Base-by-base conservation (phyloP, 2,329 filamentous ascomycete species). In the Allantophomopsis lycopodina region DNA sequence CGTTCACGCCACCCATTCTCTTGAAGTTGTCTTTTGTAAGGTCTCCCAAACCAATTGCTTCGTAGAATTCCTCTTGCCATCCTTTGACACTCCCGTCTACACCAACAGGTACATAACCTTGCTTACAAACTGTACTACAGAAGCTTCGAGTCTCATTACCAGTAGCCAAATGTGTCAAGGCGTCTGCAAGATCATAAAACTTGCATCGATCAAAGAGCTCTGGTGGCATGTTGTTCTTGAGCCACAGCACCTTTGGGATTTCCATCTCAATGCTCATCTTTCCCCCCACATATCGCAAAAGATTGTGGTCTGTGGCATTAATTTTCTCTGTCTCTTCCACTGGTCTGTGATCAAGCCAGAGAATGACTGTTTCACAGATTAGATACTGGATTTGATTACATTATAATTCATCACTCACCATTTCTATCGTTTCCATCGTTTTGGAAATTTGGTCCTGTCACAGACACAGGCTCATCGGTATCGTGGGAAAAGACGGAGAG, bases 251-350 rank as follows among this genome's bases (percentile, higher is more conserved):
- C 65, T 98, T 98, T 47, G 91, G 91, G 41, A 98, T 93, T 60
- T 98, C 91, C 91, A 98, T 98, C 68, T 98, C 91, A 48, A 95
- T 89, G 58, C 86, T 94, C 91, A 98, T 98, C 58, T 83, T 89
- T 46, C 91, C 91, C 50, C 91, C 91, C 14, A 98, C 91, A 56
- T 98, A 98, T 54, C 87, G 83, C 43, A 98, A 75, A 40, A 98
- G 69, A 60, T 93, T 91, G 67, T 98, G 91, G 39, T 79, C 72
- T 2, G 91, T 96, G 40, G 77, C 76, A 60, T 98, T 98, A 65
- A 98, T 94, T 63, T 84, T 83, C 46, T 84, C 79, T 0, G 89
- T 93, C 69, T 98, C 91, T 44, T 84, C 76, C 12, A 91, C 76
- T 1, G 91, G 86, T 32, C 91, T 78, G 61, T 98, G 91, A 60